Base-by-base conservation (phyloP, 2,329 filamentous ascomycete species). In the Ceratocystiopsis brevicomis region DNA sequence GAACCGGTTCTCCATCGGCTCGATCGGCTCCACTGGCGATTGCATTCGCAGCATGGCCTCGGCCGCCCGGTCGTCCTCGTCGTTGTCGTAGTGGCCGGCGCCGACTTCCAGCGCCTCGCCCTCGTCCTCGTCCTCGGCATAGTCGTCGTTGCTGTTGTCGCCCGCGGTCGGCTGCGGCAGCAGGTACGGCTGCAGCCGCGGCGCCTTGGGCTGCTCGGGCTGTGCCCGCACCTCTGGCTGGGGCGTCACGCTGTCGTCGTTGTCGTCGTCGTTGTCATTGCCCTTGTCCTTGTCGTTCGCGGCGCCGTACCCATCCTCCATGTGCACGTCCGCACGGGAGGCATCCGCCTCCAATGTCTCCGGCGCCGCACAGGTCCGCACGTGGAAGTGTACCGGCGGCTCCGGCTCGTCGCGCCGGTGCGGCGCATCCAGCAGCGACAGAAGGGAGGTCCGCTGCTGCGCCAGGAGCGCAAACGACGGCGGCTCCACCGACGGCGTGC, bases 401-500 rank as follows among this genome's bases (percentile, higher is more conserved):
- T 38, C 48, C 14, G 58, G 56, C 1, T 59, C 59, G 1, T 59
- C 59, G 42, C 56, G 58, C 38, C 60, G 56, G 41, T 67, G 63
- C 0, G 71, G 70, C 0, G 68, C 71, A 47, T 76, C 68, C 46
- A 78, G 67, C 6, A 78, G 67, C 3, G 74, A 78, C 15, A 74
- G 61, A 4, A 78, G 63, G 2, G 73, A 78, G 6, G 67, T 68
- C 38, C 73, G 69, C 51, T 67, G 62, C 47, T 72, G 64, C 6
- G 61, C 59, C 14, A 70, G 54, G 17, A 74, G 53, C 37, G 73
- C 73, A 52, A 69, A 70, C n/a, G 69, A 57, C 2, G 75, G 74
- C 17, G 73, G 73, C 14, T 78, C 74, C 37, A 73, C 67, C 0
- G 74, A 78, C 13, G 74, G 74, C 2, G 73, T 76, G 47, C 73